Base-by-base conservation (phyloP, 768 basidiomycete species). In the Tulasnella sp. region DNA sequence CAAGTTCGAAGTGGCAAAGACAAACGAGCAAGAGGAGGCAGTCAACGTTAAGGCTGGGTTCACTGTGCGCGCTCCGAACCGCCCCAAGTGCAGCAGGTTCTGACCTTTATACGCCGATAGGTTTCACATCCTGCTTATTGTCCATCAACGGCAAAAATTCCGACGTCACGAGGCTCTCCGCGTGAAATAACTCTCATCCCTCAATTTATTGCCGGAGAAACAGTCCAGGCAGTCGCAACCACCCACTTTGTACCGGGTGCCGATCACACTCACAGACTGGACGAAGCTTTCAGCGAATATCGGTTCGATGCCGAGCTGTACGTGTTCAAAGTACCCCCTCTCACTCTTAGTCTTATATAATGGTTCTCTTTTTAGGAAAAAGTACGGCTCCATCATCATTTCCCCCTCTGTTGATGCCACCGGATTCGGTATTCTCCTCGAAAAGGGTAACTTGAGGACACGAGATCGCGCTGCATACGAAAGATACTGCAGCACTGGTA, bases 1-100 rank as follows among this genome's bases (percentile, higher is more conserved):
- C 64, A 75, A 75, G 29, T 67, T 67, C 37, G 74, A 75, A 42
- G 74, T 75, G 1, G 54, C 74, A 9, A 75, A 75, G 37, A 75
- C 74, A 22, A 54, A 64, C 36, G 74, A 75, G 74, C 74, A 75
- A 17, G 74, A 75, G 67, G 74, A 75, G 52, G 69, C 37, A 12
- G 69, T 70, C 37, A 25, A 38, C 37, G 17, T 70, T 22, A 22
- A 25, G 40, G 19, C 36, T 5, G 69, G 69, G n/a, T 70, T 70
- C 19, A 70, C 36, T 22, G 69, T 70, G 6, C 58, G 58, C 11
- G 31, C 29, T 7, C 58, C 14, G 29, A 25, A 1, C 58, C 5
- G 31, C 31, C 31, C 54, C 29, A 34, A 31, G 3, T 4, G 29
- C 25, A 12, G 15, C 58, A 9, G 15, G 22, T 3, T 29, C 58